A percentile compares a stretch with the other conserved stretches of the same genome.
Evolutionary conservation across 1,139 yeast genomes (phyloP).

Genomic region (Blastobotrys niveus): DNA sequence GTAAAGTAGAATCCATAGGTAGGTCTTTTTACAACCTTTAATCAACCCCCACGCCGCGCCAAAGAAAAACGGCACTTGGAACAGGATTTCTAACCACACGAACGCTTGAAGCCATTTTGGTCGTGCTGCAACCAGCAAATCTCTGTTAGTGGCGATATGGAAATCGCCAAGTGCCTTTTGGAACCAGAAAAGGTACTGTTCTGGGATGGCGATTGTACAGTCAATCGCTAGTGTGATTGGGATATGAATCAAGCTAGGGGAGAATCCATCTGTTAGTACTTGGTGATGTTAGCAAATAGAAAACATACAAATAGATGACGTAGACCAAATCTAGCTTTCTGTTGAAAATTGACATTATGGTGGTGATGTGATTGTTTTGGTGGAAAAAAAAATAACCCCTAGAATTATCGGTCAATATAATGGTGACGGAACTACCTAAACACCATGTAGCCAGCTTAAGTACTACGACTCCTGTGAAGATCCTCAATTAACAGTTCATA

Average conservation of each 20-base stretch:
- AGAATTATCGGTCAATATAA: no score
- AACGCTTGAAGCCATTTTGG: constrained; percentile 66
- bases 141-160: constrained; percentile 62
- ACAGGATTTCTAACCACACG: constrained; percentile 62
- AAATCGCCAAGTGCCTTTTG: constrained; percentile 48
- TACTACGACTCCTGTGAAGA: no score
- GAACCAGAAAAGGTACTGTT: constrained; percentile 41
- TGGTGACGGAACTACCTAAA: background rate
- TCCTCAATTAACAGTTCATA: no score
- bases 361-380: no score
- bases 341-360: constrained; percentile 4
- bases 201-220: constrained; percentile 62
- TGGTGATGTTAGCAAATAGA: constrained; percentile 1
- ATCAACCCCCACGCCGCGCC: constrained; percentile 35
- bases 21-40: constrained; percentile 33
- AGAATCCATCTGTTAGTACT: background rate
- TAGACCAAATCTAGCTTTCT: constrained; percentile 45
- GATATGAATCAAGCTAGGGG: constrained; percentile 47
- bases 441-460: no score
- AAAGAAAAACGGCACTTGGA: constrained; percentile 75
- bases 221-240: constrained; percentile 74
- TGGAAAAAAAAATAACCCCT: no score
- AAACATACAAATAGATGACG: constrained; percentile 41
- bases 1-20: constrained; percentile 53
- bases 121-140: constrained; percentile 55